Conservation (phyloP, 2,329 filamentous ascomycete genomes). For the Fusarium ramigenum region DNA sequence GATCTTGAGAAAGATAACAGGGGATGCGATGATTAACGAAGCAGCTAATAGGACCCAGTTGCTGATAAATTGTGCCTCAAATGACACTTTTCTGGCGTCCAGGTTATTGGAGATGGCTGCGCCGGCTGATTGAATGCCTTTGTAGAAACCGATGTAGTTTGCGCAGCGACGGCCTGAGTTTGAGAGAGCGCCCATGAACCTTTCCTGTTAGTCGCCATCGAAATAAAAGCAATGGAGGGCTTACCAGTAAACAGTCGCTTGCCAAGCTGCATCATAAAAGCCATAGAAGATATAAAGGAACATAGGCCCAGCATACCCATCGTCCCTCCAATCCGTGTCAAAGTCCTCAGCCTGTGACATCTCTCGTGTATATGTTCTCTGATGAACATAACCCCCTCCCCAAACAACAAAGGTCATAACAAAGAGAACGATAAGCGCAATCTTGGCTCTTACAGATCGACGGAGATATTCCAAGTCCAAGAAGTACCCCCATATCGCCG, state of each 20-base stretch:
- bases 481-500: slow-evolving; percentile 74
- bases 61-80: slow-evolving; percentile 74
- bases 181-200: slow-evolving; percentile 91
- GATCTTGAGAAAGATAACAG: slow-evolving; percentile 81
- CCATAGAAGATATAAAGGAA: slow-evolving; percentile 92
- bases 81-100: slow-evolving; percentile 57
- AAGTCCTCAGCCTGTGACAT: not conserved
- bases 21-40: slow-evolving; percentile 78
- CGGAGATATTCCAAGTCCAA: slow-evolving; percentile 70
- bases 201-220: slow-evolving; percentile 47
- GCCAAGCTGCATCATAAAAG: slow-evolving; percentile 89
- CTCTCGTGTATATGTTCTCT: slow-evolving; percentile 50
- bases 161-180: slow-evolving; percentile 92
- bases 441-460: slow-evolving; percentile 73
- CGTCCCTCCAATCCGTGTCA: slow-evolving; percentile 69
- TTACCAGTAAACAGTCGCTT: slow-evolving; percentile 91
- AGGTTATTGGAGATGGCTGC: slow-evolving; percentile 61
- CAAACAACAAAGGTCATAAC: slow-evolving; percentile 79
- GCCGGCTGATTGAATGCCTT: slow-evolving; percentile 80
- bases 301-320: slow-evolving; percentile 78
- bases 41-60: slow-evolving; percentile 79
- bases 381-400: slow-evolving; percentile 86
- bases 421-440: slow-evolving; percentile 70
- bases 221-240: slow-evolving; percentile 53
- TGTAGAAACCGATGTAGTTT: slow-evolving; percentile 92